A percentile compares a stretch with the other conserved stretches of the same genome.
These are phyloP conservation scores for Pezicula neosporulosa DNA, from an alignment of 2,329 filamentous ascomycete species.

Conservation along the genomic window DNA sequence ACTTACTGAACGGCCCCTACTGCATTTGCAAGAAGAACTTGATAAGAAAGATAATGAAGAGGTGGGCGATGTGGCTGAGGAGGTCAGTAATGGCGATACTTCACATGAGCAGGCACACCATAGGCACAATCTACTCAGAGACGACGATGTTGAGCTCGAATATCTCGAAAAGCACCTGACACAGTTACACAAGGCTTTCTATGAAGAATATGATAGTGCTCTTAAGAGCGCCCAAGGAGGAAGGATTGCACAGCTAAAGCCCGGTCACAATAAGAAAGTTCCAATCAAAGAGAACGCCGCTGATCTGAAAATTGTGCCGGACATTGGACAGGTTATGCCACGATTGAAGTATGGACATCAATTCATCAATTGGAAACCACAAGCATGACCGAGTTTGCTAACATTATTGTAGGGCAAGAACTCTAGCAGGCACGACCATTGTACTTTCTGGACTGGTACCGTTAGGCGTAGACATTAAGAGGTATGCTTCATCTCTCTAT, in stretches of 20 bases:
- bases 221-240: conserved; percentile 35
- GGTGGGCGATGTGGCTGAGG: conserved; percentile 32
- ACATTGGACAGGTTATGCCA: conserved; percentile 83
- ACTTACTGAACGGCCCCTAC: conserved; percentile 78
- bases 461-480: conserved; percentile 70
- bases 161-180: conserved; percentile 74
- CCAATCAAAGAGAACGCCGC: conserved; percentile 33
- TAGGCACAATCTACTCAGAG: conserved; percentile 75
- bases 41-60: conserved; percentile 76
- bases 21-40: conserved; percentile 89
- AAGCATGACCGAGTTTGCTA: conserved; percentile 8
- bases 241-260: conserved; percentile 33
- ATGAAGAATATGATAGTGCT: conserved; percentile 70
- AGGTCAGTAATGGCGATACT: conserved; percentile 34
- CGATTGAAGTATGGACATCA: conserved; percentile 59
- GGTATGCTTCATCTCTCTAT: conserved; percentile 32
- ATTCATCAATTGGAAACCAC: not conserved
- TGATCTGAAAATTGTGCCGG: conserved; percentile 66
- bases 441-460: conserved; percentile 91
- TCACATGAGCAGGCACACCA: conserved; percentile 32
- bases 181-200: conserved; percentile 75
- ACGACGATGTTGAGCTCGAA: conserved; percentile 81
- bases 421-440: conserved; percentile 72
- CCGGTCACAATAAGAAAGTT: conserved; percentile 38
- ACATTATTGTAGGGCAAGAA: conserved; percentile 40